Base-by-base conservation (phyloP, 257 asterid species). In the Jaltomata sinuosa region DNA sequence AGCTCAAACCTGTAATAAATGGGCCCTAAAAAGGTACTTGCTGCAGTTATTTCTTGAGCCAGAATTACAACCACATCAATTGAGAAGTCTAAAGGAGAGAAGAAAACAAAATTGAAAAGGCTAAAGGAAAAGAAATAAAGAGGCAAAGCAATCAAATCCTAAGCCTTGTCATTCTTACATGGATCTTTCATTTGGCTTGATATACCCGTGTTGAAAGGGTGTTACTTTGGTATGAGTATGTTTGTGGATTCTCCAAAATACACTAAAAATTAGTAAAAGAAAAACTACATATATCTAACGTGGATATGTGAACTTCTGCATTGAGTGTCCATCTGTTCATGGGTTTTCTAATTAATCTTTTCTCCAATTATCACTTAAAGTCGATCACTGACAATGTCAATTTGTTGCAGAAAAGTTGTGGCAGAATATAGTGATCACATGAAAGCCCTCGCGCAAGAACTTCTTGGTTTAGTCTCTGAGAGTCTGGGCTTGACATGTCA, bases 341-440 rank as follows among this genome's bases (percentile, higher is more conserved):
- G 62, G 18, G 62, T 49, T 47, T 47, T 21, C 11, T 25, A 3
- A 29, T 27, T 77, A 42, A 49, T 49, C 15, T 1, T 97, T 95
- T 67, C 27, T 72, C 49, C 54, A 45, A 27, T 53, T 36, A 32
- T 53, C 57, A 50, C 55, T 47, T 21, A 62, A 84, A 61, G 10
- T 21, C 74, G 19, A 69, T 82, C 53, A 52, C 83, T 89, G 45
- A 79, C 83, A 14, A 64, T 38, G 49, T 36, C 42, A 40, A 40
- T 8, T 61, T 18, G 59, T 77, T 22, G 62, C 91, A 93, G 98
- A 86, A 84, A 88, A 79, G 92, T 92, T 49, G 92, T 93, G 19
- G 90, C 92, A 62, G 93, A 91, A 36, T 96, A 92, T 78, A 89
- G 97, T 86, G 94, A 94, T 85, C 88, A 64, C 85, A 93, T 94